These are phyloP conservation scores for Arctium lappa DNA, from an alignment of 129 eudicot genomes.

Conservation along the genomic window DNA sequence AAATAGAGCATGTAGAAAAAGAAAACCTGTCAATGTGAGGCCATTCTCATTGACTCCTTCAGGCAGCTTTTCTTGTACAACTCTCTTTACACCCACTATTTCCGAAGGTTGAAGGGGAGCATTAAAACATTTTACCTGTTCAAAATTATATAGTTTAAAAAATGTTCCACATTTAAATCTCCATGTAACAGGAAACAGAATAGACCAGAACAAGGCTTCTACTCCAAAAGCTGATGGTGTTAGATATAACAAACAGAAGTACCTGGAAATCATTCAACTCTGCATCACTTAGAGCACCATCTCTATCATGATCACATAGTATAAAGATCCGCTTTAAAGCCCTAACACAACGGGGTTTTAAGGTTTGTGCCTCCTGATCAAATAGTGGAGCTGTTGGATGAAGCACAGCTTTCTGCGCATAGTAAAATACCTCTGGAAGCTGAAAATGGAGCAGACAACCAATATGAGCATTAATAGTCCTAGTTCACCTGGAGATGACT, in stretches of 20 bases:
- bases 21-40: conserved; percentile 78
- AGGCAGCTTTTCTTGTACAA: conserved; percentile 69
- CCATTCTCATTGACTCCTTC: conserved; percentile 78
- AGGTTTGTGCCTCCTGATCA: conserved; percentile 74
- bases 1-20: conserved; percentile 74
- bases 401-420: conserved; percentile 71
- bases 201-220: background rate
- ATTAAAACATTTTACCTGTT: conserved; percentile 71
- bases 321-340: conserved; percentile 76
- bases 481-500: background rate
- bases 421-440: conserved; percentile 71
- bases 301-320: conserved; percentile 70
- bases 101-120: conserved; percentile 81
- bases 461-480: background rate
- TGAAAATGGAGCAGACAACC: conserved; percentile 16
- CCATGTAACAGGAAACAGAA: background rate
- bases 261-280: conserved; percentile 88
- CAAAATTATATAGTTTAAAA: background rate
- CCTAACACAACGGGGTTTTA: conserved; percentile 70
- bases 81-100: conserved; percentile 72
- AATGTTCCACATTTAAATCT: background rate
- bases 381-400: conserved; percentile 80
- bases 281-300: conserved; percentile 81
- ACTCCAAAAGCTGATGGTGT: background rate
- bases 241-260: background rate